Base-by-base conservation (phyloP, 331 rosid species). In the Ulmus americana region DNA sequence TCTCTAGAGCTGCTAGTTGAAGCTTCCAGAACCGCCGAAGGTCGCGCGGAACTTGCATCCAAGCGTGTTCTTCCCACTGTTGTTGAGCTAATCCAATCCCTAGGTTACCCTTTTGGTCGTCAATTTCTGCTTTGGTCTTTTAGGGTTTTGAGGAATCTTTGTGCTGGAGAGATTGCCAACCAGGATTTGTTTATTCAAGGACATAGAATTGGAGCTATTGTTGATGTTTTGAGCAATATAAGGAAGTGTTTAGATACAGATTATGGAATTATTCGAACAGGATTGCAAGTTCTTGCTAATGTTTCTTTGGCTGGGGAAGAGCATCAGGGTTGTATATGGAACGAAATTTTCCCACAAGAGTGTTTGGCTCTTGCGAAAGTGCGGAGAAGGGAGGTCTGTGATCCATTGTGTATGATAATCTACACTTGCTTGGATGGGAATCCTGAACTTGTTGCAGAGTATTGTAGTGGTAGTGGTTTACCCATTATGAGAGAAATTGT, bases 221-320 rank as follows among this genome's bases (percentile, higher is more conserved):
- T 61, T 0, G 49, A 42, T 65, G 56, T 86, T 79, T 69, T 86
- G 72, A 79, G 74, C n/a, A 66, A 55, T 5, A 75, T 74, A 15
- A 80, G 10, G 46, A 61, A 35, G 58, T 69, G 63, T 68, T 63
- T 56, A 7, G 67, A 55, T 54, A 81, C 65, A 8, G 79, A 88
- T 79, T 38, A 35, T 4, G 79, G 76, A 39, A 63, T 79, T 55
- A 55, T 83, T 6, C 79, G 85, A 10, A 72, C 74, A 61, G 96
- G 90, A 46, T 39, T 91, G 70, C 97, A 91, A 70, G 81, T 83
- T 65, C 76, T 91, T 59, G 90, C 95, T 10, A 88, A 86, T 83
- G 87, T 79, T 78, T 87, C 83, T 28, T 74, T 83, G 83, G 92
- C 90, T 59, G 87, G 97, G 47, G 66, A 73, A 66, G 52, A 62